Evolutionary conservation across 306 rosid genomes (phyloP).

Genomic region (Vigna nakashimae): DNA sequence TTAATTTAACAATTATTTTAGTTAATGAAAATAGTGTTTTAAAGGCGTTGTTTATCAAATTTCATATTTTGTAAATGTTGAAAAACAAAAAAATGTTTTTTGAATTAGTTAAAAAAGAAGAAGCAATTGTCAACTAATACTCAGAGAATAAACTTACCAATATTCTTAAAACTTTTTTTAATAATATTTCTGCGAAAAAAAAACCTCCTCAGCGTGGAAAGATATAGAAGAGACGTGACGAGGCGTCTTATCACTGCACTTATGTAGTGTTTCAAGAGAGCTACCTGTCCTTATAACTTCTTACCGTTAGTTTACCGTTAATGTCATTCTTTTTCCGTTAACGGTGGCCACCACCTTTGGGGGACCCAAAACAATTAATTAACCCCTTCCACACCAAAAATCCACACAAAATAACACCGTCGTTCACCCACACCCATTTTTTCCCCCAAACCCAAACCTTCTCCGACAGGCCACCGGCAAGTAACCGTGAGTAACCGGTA

Average conservation of each 20-base stretch:
- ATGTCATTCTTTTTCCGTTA: conserved; percentile 24
- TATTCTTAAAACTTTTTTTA: background rate
- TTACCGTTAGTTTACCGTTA: conserved; percentile 34
- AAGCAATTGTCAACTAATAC: background rate
- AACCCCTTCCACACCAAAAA: background rate
- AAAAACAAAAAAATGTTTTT: background rate
- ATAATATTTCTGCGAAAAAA: background rate
- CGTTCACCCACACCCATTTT: background rate
- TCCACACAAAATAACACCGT: background rate
- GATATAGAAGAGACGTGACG: background rate
- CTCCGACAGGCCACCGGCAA: conserved; percentile 8
- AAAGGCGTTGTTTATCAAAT: background rate
- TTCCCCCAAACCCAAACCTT: conserved; percentile 15
- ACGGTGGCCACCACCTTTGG: conserved; percentile 21
- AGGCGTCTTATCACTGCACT: background rate
- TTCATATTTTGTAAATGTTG: background rate
- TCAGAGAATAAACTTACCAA: background rate
- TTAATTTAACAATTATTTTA: background rate
- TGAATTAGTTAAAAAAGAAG: background rate
- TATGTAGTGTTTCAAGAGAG: background rate
- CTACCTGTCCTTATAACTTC: background rate
- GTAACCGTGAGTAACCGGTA: background rate
- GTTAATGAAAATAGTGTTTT: background rate
- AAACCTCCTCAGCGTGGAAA: background rate
- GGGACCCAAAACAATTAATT: background rate